Percentiles rank a stretch among this genome's conserved stretches.
Evolutionary conservation across 768 basidiomycete genomes (phyloP).

Genomic region (Collybia sp.): DNA sequence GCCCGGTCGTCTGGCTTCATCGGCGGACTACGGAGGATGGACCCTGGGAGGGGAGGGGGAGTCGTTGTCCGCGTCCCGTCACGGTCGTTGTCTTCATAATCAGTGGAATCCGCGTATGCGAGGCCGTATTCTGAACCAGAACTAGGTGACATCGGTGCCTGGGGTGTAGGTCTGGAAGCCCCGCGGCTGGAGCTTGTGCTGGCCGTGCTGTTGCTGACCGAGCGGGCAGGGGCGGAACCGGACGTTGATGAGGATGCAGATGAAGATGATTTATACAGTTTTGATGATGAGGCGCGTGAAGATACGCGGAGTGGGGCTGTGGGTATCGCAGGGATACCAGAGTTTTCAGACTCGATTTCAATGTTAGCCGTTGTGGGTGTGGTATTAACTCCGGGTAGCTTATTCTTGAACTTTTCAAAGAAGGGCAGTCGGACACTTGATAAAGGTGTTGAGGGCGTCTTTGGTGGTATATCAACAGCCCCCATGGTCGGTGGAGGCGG

Average conservation of each 20-base stretch:
- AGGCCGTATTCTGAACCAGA: slow-evolving; percentile 41
- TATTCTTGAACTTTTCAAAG: slow-evolving; percentile 51
- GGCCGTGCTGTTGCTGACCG: slow-evolving; percentile 10
- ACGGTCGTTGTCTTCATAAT: slow-evolving; percentile 32
- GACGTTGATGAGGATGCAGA: slow-evolving; percentile 10
- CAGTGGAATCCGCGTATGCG: slow-evolving; percentile 47
- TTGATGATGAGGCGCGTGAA: too few species aligned
- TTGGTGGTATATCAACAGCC: slow-evolving; percentile 7
- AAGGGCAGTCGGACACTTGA: slow-evolving; percentile 42
- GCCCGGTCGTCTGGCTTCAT: slow-evolving; percentile 6
- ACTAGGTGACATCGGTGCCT: slow-evolving; percentile 22
- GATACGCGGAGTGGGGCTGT: not conserved
- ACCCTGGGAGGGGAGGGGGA: slow-evolving; percentile 14
- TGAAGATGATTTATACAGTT: slow-evolving; percentile 3
- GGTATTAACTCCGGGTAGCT: slow-evolving; percentile 18
- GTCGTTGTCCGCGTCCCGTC: slow-evolving; percentile 18
- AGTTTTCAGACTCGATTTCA: slow-evolving; percentile 5
- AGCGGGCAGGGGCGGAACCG: slow-evolving; percentile 4
- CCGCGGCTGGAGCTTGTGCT: slow-evolving; percentile 6
- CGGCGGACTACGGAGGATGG: slow-evolving; percentile 21
- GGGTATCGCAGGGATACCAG: slow-evolving; percentile 9
- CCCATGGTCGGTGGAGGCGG: slow-evolving; percentile 10
- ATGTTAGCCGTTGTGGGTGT: slow-evolving; percentile 4
- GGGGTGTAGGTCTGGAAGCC: slow-evolving; percentile 1
- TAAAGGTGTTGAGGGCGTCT: slow-evolving; percentile 15